A percentile compares a stretch with the other conserved stretches of the same genome.
Conservation (phyloP, 1,139 yeast genomes). For the Saccharomyces pastorianus region DNA sequence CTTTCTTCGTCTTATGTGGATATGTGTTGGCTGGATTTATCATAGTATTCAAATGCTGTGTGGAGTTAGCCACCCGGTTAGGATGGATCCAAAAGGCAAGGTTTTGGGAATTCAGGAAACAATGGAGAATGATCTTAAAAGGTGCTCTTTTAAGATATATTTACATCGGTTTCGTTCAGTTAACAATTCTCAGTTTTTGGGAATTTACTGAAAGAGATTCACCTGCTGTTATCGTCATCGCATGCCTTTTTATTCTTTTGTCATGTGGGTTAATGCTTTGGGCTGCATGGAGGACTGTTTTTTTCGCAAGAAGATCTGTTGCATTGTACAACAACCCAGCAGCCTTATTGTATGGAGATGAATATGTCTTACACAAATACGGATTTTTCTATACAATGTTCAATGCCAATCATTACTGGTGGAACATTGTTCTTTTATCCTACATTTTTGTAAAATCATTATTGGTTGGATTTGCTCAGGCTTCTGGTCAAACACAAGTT, state of each 20-base stretch:
- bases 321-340: constrained; percentile 58
- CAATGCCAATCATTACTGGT: constrained; percentile 67
- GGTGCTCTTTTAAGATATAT: constrained; percentile 62
- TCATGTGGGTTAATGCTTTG: constrained; percentile 47
- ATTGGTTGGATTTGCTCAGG: constrained; percentile 60
- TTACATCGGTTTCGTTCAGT: constrained; percentile 67
- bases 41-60: constrained; percentile 40
- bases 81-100: constrained; percentile 41
- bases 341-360: constrained; percentile 64
- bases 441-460: constrained; percentile 52
- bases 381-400: constrained; percentile 78
- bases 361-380: constrained; percentile 51
- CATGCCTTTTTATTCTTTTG: constrained; percentile 50
- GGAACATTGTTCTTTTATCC: constrained; percentile 49
- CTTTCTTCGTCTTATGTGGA: constrained; percentile 61
- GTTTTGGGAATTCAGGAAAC: constrained; percentile 42
- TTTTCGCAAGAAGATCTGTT: constrained; percentile 48
- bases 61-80: constrained; percentile 38
- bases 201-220: constrained; percentile 64
- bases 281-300: constrained; percentile 49
- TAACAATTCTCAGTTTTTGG: constrained; percentile 60
- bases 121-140: constrained; percentile 49
- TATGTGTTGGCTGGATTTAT: constrained; percentile 47
- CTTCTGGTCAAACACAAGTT: constrained; percentile 60
- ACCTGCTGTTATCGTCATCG: constrained; percentile 64